A percentile compares a stretch with the other conserved stretches of the same genome.
phyloP scores from a whole-genome alignment of 2,329 filamentous ascomycete species.

The Stachybotrys chlorohalonatus region DNA sequence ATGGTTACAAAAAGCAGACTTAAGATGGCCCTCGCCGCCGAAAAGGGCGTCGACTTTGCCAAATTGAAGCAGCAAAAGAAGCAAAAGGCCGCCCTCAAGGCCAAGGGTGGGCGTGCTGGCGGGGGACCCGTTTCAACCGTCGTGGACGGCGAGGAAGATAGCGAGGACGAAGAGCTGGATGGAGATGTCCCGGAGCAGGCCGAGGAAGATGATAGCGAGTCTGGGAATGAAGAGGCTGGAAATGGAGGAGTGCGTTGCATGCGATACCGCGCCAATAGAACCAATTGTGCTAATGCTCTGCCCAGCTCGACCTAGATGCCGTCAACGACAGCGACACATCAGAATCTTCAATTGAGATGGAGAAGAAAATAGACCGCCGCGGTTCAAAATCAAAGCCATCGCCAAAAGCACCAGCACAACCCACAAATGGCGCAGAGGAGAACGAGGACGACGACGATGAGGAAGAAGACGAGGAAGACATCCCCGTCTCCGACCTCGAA shows the following conservation, averaged over 20 bases:
- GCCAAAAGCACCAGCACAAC: constrained; percentile 6
- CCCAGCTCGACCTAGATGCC: constrained; percentile 42
- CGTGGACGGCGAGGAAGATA: constrained; percentile 18
- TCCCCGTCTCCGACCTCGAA: constrained; percentile 80
- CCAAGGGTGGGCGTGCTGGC: constrained; percentile 16
- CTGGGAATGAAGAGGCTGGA: constrained; percentile 24
- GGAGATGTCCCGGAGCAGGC: constrained; percentile 23
- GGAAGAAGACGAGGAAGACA: constrained; percentile 70
- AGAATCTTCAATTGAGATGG: constrained; percentile 69
- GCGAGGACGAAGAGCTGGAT: constrained; percentile 24
- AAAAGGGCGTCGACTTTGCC: constrained; percentile 45
- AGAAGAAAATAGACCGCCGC: constrained; percentile 54
- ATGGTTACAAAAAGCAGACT: constrained; percentile 41
- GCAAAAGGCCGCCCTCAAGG: constrained; percentile 33
- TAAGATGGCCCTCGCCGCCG: constrained; percentile 43
- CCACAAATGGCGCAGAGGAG: too few relatives aligned
- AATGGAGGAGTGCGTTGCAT: constrained; percentile 18
- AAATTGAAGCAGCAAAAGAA: constrained; percentile 42
- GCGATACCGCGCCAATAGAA: constrained; percentile 2
- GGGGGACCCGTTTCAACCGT: constrained; percentile 8
- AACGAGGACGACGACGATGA: constrained; percentile 36
- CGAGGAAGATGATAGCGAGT: constrained; percentile 13
- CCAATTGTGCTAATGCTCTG: neutral
- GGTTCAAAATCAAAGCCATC: constrained; percentile 15
- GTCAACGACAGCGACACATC: constrained; percentile 53